These are phyloP conservation scores for Collybia mongolica DNA, from an alignment of 768 basidiomycete genomes.

Conservation along the genomic window DNA sequence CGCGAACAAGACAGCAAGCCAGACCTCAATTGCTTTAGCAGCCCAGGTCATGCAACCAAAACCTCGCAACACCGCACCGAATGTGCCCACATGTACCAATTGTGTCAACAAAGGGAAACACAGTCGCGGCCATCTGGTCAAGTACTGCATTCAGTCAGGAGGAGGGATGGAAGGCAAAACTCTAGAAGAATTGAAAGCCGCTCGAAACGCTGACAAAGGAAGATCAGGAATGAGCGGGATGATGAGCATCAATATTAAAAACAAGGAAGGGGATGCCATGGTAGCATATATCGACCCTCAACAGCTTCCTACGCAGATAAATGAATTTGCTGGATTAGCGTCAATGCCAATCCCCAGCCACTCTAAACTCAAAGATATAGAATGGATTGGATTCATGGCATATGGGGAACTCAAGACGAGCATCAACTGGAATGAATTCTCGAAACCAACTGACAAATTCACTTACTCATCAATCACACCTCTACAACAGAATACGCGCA, in stretches of 20 bases:
- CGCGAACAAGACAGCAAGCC: background rate
- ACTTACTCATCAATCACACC: background rate
- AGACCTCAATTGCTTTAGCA: background rate
- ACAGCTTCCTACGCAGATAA: background rate
- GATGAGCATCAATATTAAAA: background rate
- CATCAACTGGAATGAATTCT: conserved; percentile 9
- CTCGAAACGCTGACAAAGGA: conserved; percentile 3
- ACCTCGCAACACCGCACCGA: background rate
- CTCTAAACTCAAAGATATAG: conserved; percentile 1
- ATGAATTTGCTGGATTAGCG: conserved; percentile 8
- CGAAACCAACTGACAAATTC: background rate
- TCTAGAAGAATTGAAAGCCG: conserved; percentile 13
- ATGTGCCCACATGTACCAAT: conserved; percentile 10
- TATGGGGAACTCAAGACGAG: conserved; percentile 3
- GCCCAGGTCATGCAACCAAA: background rate
- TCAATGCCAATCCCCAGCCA: background rate
- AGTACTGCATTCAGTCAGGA: conserved; percentile 17
- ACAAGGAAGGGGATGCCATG: conserved; percentile 1
- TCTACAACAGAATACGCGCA: background rate
- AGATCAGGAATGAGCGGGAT: background rate
- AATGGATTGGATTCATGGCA: conserved; percentile 5
- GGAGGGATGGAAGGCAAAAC: conserved; percentile 27
- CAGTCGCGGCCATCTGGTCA: conserved; percentile 5
- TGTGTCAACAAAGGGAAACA: conserved; percentile 2
- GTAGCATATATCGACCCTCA: background rate